A percentile compares a stretch with the other conserved stretches of the same genome.
These are phyloP conservation scores for Rhododendron vialii DNA, from an alignment of 148 eudicot genomes.

Conservation along the genomic window DNA sequence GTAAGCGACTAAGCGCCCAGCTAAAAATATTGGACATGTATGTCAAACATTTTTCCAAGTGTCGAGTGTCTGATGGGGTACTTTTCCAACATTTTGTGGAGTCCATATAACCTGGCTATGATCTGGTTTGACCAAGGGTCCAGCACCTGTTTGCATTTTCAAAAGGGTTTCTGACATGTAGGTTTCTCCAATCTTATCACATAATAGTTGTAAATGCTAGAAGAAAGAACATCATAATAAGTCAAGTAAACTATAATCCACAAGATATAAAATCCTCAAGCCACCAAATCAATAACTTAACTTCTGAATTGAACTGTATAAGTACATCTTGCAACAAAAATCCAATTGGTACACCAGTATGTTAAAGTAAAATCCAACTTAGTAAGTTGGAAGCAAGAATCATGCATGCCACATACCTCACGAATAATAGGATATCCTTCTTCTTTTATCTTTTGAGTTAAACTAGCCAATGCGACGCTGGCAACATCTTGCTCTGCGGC, in stretches of 20 bases:
- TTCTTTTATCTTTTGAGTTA: slow-evolving; percentile 27
- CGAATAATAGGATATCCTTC: slow-evolving; percentile 27
- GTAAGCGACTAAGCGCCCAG: neutral
- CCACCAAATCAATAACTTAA: neutral
- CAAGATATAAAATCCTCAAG: neutral
- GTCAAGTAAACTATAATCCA: neutral
- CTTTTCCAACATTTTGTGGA: neutral
- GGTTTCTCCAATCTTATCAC: neutral
- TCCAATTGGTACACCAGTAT: neutral
- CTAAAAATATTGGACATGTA: neutral
- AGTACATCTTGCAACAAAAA: neutral
- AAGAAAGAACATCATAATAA: neutral
- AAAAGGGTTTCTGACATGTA: neutral
- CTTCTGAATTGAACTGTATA: neutral
- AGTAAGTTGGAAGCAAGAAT: neutral
- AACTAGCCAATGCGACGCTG: slow-evolving; percentile 34
- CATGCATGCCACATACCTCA: slow-evolving; percentile 30
- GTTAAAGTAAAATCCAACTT: neutral
- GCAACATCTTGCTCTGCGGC: slow-evolving; percentile 69
- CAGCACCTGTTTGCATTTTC: neutral
- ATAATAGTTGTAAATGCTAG: neutral
- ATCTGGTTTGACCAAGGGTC: neutral
- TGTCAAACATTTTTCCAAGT: neutral
- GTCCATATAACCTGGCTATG: neutral
- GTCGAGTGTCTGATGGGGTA: neutral